These are phyloP conservation scores for Colletotrichum nymphaeae DNA, from an alignment of 2,329 filamentous ascomycete species.

Conservation along the genomic window DNA sequence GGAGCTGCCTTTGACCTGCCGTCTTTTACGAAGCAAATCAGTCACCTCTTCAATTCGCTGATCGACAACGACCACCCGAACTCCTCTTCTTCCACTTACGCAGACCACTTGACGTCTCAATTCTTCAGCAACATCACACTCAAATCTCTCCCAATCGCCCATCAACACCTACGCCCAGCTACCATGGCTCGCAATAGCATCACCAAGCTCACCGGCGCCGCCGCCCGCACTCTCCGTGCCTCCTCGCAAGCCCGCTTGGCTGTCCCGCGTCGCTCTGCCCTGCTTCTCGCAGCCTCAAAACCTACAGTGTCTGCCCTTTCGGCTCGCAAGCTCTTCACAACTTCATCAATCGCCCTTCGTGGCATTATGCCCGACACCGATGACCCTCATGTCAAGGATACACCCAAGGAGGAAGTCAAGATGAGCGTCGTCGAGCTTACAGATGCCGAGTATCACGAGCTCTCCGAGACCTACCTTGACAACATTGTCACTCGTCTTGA, in stretches of 20 bases:
- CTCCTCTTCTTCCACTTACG: background rate
- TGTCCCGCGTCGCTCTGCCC: constrained; percentile 19
- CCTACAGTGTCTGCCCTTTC: constrained; percentile 35
- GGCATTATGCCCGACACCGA: constrained; percentile 71
- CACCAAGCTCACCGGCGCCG: constrained; percentile 51
- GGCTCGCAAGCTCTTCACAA: constrained; percentile 45
- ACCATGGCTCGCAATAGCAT: constrained; percentile 47
- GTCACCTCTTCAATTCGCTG: background rate
- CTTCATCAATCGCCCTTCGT: constrained; percentile 46
- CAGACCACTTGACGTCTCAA: background rate
- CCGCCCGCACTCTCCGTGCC: constrained; percentile 47
- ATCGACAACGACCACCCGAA: background rate
- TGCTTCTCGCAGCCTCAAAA: constrained; percentile 22
- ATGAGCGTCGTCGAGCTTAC: constrained; percentile 70
- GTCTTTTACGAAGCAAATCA: background rate
- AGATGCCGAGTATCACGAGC: constrained; percentile 78
- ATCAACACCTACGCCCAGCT: background rate
- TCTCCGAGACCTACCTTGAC: constrained; percentile 81
- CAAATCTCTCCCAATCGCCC: accelerated
- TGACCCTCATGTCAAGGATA: constrained; percentile 60
- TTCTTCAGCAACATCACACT: background rate
- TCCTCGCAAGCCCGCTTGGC: constrained; percentile 39
- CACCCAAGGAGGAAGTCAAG: constrained; percentile 53
- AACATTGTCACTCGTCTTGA: constrained; percentile 71
- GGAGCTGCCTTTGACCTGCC: constrained; percentile 19